Evolutionary conservation across 768 basidiomycete genomes (phyloP).

Genomic region (Leucocoprinus sp.): DNA sequence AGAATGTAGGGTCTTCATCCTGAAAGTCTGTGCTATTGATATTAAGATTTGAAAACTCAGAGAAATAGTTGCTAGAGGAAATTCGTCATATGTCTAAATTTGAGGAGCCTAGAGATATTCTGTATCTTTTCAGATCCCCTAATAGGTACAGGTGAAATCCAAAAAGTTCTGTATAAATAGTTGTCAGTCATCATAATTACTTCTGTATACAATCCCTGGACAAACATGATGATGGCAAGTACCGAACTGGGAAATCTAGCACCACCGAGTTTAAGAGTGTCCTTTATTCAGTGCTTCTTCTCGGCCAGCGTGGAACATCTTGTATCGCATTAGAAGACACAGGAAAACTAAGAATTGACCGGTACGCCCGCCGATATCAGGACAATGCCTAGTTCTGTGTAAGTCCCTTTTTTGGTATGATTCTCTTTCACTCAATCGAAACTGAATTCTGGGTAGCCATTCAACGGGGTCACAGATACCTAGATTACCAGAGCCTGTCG

Average conservation of each 20-base stretch:
- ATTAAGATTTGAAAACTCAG: too few relatives aligned
- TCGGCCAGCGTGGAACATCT: background rate
- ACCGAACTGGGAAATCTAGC: background rate
- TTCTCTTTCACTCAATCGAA: background rate
- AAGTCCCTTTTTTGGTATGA: background rate
- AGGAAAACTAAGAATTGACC: background rate
- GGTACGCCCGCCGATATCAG: background rate
- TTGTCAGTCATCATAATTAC: too few relatives aligned
- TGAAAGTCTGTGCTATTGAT: too few relatives aligned
- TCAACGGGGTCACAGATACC: conserved; percentile 6
- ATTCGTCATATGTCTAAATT: too few relatives aligned
- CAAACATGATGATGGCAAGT: background rate
- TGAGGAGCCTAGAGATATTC: too few relatives aligned
- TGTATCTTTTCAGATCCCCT: too few relatives aligned
- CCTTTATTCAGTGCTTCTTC: background rate
- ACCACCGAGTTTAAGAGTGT: too few relatives aligned
- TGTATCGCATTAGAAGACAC: background rate
- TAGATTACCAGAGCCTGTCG: conserved; percentile 7
- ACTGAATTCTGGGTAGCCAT: background rate
- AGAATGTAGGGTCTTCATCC: too few relatives aligned
- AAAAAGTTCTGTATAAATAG: too few relatives aligned
- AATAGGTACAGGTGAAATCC: too few relatives aligned
- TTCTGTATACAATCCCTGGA: background rate
- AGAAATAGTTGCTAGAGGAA: too few relatives aligned
- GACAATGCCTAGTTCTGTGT: conserved; percentile 2